Conservation (phyloP, 495 filamentous ascomycete species). For the Lindgomyces ingoldianus region DNA sequence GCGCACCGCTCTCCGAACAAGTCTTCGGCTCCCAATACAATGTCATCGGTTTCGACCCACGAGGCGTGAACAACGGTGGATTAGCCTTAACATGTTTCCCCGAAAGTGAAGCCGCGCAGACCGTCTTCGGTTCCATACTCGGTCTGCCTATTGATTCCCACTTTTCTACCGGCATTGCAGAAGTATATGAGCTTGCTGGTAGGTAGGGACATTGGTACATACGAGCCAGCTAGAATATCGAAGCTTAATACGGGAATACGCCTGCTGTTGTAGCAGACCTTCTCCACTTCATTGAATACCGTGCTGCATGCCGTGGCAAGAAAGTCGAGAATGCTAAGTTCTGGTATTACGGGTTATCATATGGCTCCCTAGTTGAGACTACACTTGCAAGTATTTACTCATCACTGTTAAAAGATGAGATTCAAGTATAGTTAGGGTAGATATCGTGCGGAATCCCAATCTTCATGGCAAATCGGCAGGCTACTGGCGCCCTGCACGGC, state of each 20-base stretch:
- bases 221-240: background rate
- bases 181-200: constrained; percentile 5
- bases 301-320: constrained; percentile 44
- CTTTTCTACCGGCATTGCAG: background rate
- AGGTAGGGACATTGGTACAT: constrained; percentile 11
- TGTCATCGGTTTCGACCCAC: constrained; percentile 56
- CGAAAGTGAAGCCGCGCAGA: constrained; percentile 13
- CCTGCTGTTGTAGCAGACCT: constrained; percentile 52
- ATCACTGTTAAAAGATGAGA: no score
- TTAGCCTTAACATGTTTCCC: constrained; percentile 37
- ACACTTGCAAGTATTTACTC: no score
- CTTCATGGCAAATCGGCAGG: no score
- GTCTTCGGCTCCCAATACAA: constrained; percentile 43
- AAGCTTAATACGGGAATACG: constrained; percentile 49
- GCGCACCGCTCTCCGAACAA: constrained; percentile 19
- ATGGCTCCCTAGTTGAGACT: constrained; percentile 14
- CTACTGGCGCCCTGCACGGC: no score
- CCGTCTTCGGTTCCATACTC: constrained; percentile 39
- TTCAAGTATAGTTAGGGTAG: no score
- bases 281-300: constrained; percentile 52
- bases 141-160: background rate
- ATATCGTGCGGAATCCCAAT: no score
- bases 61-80: constrained; percentile 44
- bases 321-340: constrained; percentile 31
- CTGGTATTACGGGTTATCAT: constrained; percentile 38